A percentile compares a stretch with the other conserved stretches of the same genome.
Conservation (phyloP, 169 alveolate species). For the Eimeria praecox region DNA sequence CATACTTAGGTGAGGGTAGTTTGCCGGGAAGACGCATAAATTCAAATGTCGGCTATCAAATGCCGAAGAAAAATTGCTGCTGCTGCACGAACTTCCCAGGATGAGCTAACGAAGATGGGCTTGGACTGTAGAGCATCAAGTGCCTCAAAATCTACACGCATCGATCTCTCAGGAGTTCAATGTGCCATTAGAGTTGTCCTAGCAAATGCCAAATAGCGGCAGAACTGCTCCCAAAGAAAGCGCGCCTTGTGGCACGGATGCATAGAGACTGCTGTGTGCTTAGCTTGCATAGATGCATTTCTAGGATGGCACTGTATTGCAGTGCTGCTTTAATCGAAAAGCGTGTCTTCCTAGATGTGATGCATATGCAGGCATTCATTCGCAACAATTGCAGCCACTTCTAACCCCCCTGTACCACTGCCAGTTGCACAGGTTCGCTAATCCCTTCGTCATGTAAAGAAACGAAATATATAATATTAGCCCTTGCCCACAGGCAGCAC, state of each 20-base stretch:
- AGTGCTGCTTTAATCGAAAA: background rate
- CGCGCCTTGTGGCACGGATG: background rate
- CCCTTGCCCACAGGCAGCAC: background rate
- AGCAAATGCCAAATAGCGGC: background rate
- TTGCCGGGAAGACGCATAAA: background rate
- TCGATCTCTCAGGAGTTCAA: background rate
- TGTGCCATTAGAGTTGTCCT: background rate
- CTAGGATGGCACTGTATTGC: background rate
- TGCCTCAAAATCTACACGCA: background rate
- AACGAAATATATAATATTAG: background rate
- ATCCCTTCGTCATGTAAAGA: background rate
- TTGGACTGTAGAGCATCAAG: background rate
- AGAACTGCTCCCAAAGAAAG: background rate
- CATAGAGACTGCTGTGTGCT: background rate
- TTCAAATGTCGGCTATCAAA: background rate
- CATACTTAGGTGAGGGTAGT: conserved; percentile 81
- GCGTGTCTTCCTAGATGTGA: background rate
- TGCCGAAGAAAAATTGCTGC: background rate
- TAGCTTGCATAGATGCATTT: background rate
- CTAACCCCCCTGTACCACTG: conserved; percentile 88
- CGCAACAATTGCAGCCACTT: conserved; percentile 89
- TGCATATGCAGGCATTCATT: conserved; percentile 84
- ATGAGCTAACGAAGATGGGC: background rate
- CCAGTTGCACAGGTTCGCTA: conserved; percentile 88
- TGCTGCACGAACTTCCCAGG: background rate